Conservation (phyloP, 345 rosid genomes). For the Pseudoturritis turrita region DNA sequence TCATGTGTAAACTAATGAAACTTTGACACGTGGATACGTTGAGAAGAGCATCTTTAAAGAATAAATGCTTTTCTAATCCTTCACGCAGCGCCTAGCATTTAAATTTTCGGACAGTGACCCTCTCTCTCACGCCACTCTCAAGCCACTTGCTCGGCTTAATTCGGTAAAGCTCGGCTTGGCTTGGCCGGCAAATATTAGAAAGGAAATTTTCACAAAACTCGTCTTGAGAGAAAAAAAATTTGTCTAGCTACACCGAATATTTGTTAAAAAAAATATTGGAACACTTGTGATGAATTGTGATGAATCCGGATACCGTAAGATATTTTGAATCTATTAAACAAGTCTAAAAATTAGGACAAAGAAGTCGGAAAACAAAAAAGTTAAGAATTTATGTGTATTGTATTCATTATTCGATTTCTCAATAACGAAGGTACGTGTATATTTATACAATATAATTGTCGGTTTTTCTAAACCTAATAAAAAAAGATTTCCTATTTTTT, state of each 20-base stretch:
- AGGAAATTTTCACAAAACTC: background rate
- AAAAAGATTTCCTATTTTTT: no score
- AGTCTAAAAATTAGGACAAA: no score
- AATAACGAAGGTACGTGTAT: no score
- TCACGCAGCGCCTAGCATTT: conserved; percentile 30
- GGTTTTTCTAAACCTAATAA: no score
- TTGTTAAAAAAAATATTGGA: background rate
- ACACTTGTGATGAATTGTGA: background rate
- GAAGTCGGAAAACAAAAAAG: no score
- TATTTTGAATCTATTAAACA: no score
- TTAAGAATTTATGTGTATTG: no score
- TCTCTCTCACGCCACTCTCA: conserved; percentile 9
- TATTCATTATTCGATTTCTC: no score
- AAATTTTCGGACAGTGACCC: conserved; percentile 24
- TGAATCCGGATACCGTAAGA: no score
- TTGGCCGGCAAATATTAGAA: background rate
- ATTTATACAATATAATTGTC: no score
- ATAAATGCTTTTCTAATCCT: conserved; percentile 38
- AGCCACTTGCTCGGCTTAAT: conserved; percentile 6
- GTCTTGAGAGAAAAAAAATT: background rate
- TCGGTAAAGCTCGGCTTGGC: conserved; percentile 1
- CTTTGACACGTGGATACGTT: conserved; percentile 11
- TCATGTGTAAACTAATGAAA: conserved; percentile 4
- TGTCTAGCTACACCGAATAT: background rate
- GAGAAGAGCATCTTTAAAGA: conserved; percentile 31